Evolutionary conservation across 805 yeast species (phyloP).

Genomic region (Metschnikowia noctiluminum): DNA sequence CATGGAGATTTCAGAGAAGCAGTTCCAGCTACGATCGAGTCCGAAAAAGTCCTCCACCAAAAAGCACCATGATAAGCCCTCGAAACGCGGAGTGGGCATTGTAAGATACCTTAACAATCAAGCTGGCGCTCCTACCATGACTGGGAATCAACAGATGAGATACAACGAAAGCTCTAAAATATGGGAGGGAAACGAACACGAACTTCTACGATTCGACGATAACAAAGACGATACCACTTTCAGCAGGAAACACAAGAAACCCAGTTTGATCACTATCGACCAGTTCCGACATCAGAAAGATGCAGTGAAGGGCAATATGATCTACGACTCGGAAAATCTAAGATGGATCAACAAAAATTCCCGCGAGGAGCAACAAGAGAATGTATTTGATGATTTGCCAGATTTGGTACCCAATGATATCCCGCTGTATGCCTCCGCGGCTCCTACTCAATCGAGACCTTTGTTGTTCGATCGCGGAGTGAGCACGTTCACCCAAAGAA

Average conservation of each 20-base stretch:
- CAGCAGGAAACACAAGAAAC: slow-evolving; percentile 24
- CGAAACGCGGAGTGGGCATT: slow-evolving; percentile 23
- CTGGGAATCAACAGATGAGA: slow-evolving; percentile 39
- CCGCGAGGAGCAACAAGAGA: slow-evolving; percentile 30
- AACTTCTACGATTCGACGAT: slow-evolving; percentile 48
- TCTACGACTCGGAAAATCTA: slow-evolving; percentile 53
- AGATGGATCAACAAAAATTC: slow-evolving; percentile 53
- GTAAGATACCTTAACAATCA: slow-evolving; percentile 28
- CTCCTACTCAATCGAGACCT: background rate
- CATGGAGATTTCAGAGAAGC: slow-evolving; percentile 26
- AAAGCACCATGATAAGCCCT: background rate
- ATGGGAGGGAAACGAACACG: slow-evolving; percentile 67
- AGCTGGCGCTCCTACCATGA: slow-evolving; percentile 15
- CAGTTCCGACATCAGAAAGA: slow-evolving; percentile 25
- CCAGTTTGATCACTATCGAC: slow-evolving; percentile 34
- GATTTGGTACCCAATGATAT: slow-evolving; percentile 32
- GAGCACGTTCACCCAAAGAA: slow-evolving; percentile 37
- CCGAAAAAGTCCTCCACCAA: slow-evolving; percentile 9
- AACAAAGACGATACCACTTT: too few species aligned
- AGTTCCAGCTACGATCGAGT: slow-evolving; percentile 16
- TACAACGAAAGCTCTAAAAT: slow-evolving; percentile 48
- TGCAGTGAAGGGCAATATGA: slow-evolving; percentile 42
- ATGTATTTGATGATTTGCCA: slow-evolving; percentile 49
- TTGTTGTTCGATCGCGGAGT: slow-evolving; percentile 24
- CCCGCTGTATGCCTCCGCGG: slow-evolving; percentile 12